These are phyloP conservation scores for Hyphopichia khmerensis DNA, from an alignment of 1,139 yeast species.

Conservation along the genomic window DNA sequence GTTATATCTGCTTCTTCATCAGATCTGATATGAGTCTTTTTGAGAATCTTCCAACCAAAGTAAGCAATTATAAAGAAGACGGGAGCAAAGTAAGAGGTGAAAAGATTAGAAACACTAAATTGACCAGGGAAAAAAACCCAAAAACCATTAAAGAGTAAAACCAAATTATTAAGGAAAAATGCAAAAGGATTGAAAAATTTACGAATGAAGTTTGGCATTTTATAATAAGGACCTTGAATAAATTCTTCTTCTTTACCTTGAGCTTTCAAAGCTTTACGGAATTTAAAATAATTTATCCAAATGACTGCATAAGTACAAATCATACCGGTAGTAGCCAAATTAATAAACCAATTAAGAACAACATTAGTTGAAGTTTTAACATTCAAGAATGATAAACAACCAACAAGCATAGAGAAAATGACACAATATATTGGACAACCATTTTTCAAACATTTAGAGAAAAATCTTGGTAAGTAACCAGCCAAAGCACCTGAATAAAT, in stretches of 20 bases:
- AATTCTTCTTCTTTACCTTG: slow-evolving; percentile 28
- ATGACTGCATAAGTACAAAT: slow-evolving; percentile 52
- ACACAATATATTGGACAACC: slow-evolving; percentile 40
- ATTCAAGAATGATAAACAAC: slow-evolving; percentile 31
- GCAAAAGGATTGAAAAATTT: slow-evolving; percentile 38
- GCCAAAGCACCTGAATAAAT: slow-evolving; percentile 37
- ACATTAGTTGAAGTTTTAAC: slow-evolving; percentile 22
- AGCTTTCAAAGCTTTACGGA: slow-evolving; percentile 31
- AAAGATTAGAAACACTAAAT: slow-evolving; percentile 33
- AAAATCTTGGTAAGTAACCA: slow-evolving; percentile 36
- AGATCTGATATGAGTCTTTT: slow-evolving; percentile 32
- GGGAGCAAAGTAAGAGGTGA: slow-evolving; percentile 43
- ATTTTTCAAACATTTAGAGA: slow-evolving; percentile 30
- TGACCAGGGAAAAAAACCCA: slow-evolving; percentile 43
- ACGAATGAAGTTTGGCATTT: slow-evolving; percentile 27
- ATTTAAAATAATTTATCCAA: slow-evolving; percentile 46
- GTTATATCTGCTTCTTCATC: slow-evolving; percentile 35
- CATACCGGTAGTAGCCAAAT: slow-evolving; percentile 50
- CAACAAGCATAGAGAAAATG: slow-evolving; percentile 17
- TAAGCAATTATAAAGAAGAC: slow-evolving; percentile 26
- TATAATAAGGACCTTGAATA: slow-evolving; percentile 21
- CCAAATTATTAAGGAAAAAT: slow-evolving; percentile 20
- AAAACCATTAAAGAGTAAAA: slow-evolving; percentile 40
- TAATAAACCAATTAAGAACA: slow-evolving; percentile 41
- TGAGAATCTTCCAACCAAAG: slow-evolving; percentile 35